Conservation (phyloP, 78 protist species). For the Capsaspora owczarzaki region DNA sequence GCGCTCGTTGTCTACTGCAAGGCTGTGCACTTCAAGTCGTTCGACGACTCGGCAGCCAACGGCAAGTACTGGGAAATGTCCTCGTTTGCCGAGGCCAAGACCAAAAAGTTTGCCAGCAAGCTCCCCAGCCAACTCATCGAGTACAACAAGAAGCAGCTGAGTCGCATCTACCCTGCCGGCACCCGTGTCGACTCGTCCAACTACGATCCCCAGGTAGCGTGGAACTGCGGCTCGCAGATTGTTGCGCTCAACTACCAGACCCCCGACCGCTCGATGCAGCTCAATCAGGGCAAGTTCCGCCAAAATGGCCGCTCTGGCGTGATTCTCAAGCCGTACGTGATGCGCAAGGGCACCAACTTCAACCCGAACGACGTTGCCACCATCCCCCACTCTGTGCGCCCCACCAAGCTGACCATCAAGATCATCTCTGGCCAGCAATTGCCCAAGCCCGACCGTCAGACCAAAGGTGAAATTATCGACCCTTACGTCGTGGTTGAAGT, state of each 20-base stretch:
- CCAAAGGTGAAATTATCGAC: slow-evolving; percentile 33
- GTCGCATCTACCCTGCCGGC: slow-evolving; percentile 74
- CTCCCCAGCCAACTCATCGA: not conserved
- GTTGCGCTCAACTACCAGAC: slow-evolving; percentile 80
- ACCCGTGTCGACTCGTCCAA: slow-evolving; percentile 61
- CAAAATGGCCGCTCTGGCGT: slow-evolving; percentile 32
- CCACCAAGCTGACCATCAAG: not conserved
- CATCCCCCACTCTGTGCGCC: not conserved
- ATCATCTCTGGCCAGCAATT: slow-evolving; percentile 6
- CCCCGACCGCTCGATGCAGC: slow-evolving; percentile 24
- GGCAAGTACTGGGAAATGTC: slow-evolving; percentile 1
- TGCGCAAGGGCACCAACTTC: not conserved
- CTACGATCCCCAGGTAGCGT: slow-evolving; percentile 59
- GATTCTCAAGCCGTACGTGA: slow-evolving; percentile 17
- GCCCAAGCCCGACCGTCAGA: slow-evolving; percentile 11
- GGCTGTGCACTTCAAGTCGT: slow-evolving; percentile 8
- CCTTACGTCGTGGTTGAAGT: slow-evolving; percentile 29
- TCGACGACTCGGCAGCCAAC: not conserved
- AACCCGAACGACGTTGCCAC: not conserved
- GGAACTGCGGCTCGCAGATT: slow-evolving; percentile 56
- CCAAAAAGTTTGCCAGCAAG: not conserved
- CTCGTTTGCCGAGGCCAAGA: slow-evolving; percentile 8
- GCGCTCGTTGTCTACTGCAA: not conserved
- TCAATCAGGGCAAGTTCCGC: slow-evolving; percentile 20
- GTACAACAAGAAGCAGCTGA: slow-evolving; percentile 31